These are phyloP conservation scores for Trametes versicolor DNA, from an alignment of 1,284 basidiomycete genomes.

Conservation along the genomic window DNA sequence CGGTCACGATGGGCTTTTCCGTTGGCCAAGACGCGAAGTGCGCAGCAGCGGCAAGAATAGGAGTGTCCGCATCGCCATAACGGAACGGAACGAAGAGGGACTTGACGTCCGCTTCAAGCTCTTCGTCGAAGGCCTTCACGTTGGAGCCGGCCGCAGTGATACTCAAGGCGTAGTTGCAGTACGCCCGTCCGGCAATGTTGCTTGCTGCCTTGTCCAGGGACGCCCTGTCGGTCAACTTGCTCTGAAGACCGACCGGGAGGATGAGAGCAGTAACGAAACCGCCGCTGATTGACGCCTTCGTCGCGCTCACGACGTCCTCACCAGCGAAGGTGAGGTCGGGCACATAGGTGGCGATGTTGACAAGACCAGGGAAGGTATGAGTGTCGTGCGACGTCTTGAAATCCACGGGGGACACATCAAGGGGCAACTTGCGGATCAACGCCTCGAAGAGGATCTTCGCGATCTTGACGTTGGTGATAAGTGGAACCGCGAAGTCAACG, in stretches of 20 bases:
- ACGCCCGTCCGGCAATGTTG: slow-evolving; percentile 71
- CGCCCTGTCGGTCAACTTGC: slow-evolving; percentile 71
- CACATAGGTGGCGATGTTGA: slow-evolving; percentile 92
- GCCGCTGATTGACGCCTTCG: slow-evolving; percentile 84
- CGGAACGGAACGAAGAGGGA: slow-evolving; percentile 88
- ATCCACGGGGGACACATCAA: slow-evolving; percentile 93
- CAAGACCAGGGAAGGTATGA: slow-evolving; percentile 91
- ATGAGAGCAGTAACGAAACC: slow-evolving; percentile 90
- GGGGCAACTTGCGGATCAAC: slow-evolving; percentile 86
- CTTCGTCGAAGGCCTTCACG: slow-evolving; percentile 74
- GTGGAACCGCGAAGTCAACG: slow-evolving; percentile 97
- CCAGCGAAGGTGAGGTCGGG: slow-evolving; percentile 76
- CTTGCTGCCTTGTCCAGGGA: slow-evolving; percentile 76
- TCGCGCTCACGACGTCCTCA: slow-evolving; percentile 73
- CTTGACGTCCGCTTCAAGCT: slow-evolving; percentile 81
- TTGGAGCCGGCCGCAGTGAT: slow-evolving; percentile 82
- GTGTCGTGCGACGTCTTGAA: slow-evolving; percentile 95
- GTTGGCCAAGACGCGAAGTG: slow-evolving; percentile 93
- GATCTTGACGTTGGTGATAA: slow-evolving; percentile 99
- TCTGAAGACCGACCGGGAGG: slow-evolving; percentile 74
- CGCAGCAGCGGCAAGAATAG: slow-evolving; percentile 75
- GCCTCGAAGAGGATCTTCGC: slow-evolving; percentile 98
- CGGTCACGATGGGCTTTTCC: slow-evolving; percentile 94
- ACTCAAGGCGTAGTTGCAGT: slow-evolving; percentile 89
- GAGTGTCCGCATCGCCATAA: slow-evolving; percentile 57